These are phyloP conservation scores for Sugiyamaella neomexicana DNA, from an alignment of 1,139 yeast genomes.

Conservation along the genomic window DNA sequence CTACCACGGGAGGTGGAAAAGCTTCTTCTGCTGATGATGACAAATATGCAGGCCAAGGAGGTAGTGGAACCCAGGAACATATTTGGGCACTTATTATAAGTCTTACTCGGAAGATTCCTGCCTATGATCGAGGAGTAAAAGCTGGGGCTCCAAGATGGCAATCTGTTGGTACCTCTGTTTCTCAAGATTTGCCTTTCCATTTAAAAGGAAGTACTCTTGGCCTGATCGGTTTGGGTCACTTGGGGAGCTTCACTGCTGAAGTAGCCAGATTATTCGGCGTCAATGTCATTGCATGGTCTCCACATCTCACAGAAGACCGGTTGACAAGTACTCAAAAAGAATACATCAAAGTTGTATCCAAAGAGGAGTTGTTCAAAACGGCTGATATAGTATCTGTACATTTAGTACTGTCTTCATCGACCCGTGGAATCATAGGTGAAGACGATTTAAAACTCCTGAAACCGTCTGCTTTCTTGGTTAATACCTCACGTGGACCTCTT, in stretches of 20 bases:
- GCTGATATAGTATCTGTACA: conserved; percentile 61
- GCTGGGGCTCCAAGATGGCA: conserved; percentile 22
- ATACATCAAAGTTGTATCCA: conserved; percentile 53
- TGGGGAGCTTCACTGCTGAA: conserved; percentile 63
- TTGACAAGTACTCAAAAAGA: conserved; percentile 20
- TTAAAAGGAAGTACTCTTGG: conserved; percentile 63
- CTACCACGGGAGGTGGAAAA: conserved; percentile 18
- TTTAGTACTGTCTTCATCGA: conserved; percentile 23
- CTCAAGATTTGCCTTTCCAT: conserved; percentile 23
- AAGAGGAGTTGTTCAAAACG: conserved; percentile 52
- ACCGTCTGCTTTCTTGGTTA: conserved; percentile 18
- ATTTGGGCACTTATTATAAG: conserved; percentile 28
- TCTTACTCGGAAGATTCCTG: conserved; percentile 24
- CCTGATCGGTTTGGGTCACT: conserved; percentile 68
- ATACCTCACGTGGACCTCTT: conserved; percentile 24
- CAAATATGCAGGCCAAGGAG: conserved; percentile 15
- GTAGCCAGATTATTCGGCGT: conserved; percentile 62
- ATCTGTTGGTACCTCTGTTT: conserved; percentile 46
- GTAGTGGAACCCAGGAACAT: conserved; percentile 25
- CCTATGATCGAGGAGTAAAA: conserved; percentile 22
- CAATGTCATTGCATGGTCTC: conserved; percentile 50
- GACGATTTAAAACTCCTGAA: conserved; percentile 20
- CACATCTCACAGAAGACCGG: conserved; percentile 39
- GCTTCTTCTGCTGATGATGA: neutral
- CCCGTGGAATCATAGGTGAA: conserved; percentile 22